phyloP scores from a whole-genome alignment of 2,329 filamentous ascomycete species.

The Metarhizium humberi region DNA sequence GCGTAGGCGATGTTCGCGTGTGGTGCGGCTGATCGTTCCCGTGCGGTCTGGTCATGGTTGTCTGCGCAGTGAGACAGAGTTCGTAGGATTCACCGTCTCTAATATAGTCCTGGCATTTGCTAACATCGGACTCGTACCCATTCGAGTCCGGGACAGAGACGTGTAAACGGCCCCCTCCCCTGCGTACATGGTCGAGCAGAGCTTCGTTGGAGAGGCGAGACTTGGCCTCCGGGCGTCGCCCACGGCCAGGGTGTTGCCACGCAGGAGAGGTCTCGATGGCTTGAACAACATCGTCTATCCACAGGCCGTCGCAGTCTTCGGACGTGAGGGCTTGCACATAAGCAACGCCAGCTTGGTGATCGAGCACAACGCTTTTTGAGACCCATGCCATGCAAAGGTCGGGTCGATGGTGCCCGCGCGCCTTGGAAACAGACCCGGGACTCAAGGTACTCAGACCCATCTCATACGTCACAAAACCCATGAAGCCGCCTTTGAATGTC shows the following conservation, averaged over 20 bases:
- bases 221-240: constrained; percentile 3
- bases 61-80: constrained; percentile 72
- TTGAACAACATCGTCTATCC: constrained; percentile 20
- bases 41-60: constrained; percentile 42
- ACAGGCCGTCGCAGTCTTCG: constrained; percentile 18
- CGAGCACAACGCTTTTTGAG: constrained; percentile 66
- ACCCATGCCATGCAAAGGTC: constrained; percentile 73
- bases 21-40: constrained; percentile 32
- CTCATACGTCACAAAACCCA: constrained; percentile 82
- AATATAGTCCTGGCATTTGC: constrained; percentile 60
- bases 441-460: constrained; percentile 49
- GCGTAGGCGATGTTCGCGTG: constrained; percentile 1
- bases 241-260: constrained; percentile 18
- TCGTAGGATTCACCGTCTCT: constrained; percentile 77
- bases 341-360: constrained; percentile 53
- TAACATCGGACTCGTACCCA: constrained; percentile 59
- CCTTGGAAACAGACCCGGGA: constrained; percentile 15
- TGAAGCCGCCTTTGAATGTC: constrained; percentile 73
- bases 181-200: constrained; percentile 9
- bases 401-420: constrained; percentile 36
- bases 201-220: constrained; percentile 10
- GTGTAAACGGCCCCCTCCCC: constrained; percentile 8
- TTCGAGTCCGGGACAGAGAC: constrained; percentile 32
- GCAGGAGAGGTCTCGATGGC: constrained; percentile 22
- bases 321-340: constrained; percentile 47